Conservation (phyloP, 2,329 filamentous ascomycete species). For the Stachybotrys chartarum region DNA sequence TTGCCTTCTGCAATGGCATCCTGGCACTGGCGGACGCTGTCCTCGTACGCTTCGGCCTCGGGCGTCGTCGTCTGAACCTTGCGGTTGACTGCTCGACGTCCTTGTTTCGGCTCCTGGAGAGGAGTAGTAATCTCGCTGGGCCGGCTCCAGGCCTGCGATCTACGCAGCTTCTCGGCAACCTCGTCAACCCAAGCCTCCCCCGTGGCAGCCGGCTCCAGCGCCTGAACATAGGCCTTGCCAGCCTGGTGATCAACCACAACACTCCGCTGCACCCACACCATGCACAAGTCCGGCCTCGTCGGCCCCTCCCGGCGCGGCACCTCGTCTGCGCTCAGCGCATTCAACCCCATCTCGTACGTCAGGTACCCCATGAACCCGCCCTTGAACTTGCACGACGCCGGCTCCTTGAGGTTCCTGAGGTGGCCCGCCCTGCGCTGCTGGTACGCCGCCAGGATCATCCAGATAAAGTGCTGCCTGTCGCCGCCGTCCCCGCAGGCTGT, state of each 20-base stretch:
- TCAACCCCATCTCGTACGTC: slow-evolving; percentile 75
- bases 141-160: slow-evolving; percentile 23
- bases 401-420: slow-evolving; percentile 7
- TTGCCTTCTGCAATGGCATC: slow-evolving; percentile 67
- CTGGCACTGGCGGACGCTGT: slow-evolving; percentile 63
- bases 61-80: slow-evolving; percentile 30
- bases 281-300: slow-evolving; percentile 60
- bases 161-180: slow-evolving; percentile 19
- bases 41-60: slow-evolving; percentile 48
- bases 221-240: slow-evolving; percentile 57
- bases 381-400: slow-evolving; percentile 67
- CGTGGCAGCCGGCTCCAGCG: slow-evolving; percentile 16
- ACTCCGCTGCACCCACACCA: slow-evolving; percentile 70
- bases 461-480: slow-evolving; percentile 27
- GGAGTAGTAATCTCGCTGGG: slow-evolving; percentile 4
- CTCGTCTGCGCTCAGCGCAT: slow-evolving; percentile 21
- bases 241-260: slow-evolving; percentile 68
- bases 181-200: slow-evolving; percentile 23
- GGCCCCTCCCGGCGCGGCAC: slow-evolving; percentile 22
- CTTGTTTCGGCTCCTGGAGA: not conserved
- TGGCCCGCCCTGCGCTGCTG: slow-evolving; percentile 20
- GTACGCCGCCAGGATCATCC: slow-evolving; percentile 44
- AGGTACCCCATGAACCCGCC: slow-evolving; percentile 81
- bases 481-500: slow-evolving; percentile 15
- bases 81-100: slow-evolving; percentile 1